phyloP scores from a whole-genome alignment of 495 filamentous ascomycete genomes.

The Copromyces sp. region DNA sequence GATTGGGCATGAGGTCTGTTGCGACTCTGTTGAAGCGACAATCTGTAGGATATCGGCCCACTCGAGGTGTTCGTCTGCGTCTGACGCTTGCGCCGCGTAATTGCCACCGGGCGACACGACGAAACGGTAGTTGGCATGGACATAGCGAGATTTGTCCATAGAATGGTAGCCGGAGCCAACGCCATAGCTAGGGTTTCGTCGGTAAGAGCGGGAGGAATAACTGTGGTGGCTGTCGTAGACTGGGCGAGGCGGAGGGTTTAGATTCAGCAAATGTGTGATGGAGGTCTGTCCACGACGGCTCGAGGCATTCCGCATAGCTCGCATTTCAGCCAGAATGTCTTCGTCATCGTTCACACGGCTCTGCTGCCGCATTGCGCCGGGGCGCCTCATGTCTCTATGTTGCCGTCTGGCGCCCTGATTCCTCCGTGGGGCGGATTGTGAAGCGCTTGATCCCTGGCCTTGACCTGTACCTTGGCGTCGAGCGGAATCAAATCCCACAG shows the following conservation, averaged over 20 bases:
- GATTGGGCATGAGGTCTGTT: conserved; percentile 82
- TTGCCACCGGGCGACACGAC: conserved; percentile 75
- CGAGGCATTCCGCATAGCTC: conserved; percentile 71
- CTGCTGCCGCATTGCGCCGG: conserved; percentile 15
- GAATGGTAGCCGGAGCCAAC: conserved; percentile 86
- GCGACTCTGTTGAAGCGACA: conserved; percentile 79
- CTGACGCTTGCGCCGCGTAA: conserved; percentile 69
- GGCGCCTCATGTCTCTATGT: conserved; percentile 49
- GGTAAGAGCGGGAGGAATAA: conserved; percentile 38
- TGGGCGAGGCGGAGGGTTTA: conserved; percentile 69
- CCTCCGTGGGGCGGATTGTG: conserved; percentile 51
- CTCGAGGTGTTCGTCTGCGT: conserved; percentile 84
- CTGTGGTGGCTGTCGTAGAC: conserved; percentile 45
- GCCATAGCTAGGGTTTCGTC: conserved; percentile 69
- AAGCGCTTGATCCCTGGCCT: conserved; percentile 44
- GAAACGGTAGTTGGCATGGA: conserved; percentile 96
- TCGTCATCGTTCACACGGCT: conserved; percentile 41
- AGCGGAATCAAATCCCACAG: conserved; percentile 43
- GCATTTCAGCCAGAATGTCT: conserved; percentile 75
- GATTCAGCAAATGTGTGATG: conserved; percentile 94
- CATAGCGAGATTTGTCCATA: conserved; percentile 85
- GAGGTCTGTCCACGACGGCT: conserved; percentile 89
- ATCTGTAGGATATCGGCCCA: conserved; percentile 89
- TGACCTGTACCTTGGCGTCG: conserved; percentile 52
- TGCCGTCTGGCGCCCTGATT: conserved; percentile 65